phyloP scores from a whole-genome alignment of 306 rosid genomes.

The Cucumis sativus region Cucumber_9930_V3 NC_026659.2:617501-618000 shows the following conservation, averaged over 20 bases:
- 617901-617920: conserved; percentile 19
- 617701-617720: neutral
- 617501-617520: neutral
- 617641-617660: neutral
- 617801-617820: conserved; percentile 25
- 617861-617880: conserved; percentile 40
- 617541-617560: neutral
- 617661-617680: conserved; percentile 1
- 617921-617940: neutral
- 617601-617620: neutral
- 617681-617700: neutral
- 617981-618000: too few relatives aligned
- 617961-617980: too few relatives aligned
- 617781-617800: conserved; percentile 30
- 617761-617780: conserved; percentile 29
- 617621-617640: too few relatives aligned
- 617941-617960: too few relatives aligned
- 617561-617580: neutral
- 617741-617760: neutral
- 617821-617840: conserved; percentile 36
- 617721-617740: neutral
- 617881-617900: conserved; percentile 43
- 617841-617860: conserved; percentile 32
- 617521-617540: neutral
- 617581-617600: neutral